A percentile compares a stretch with the other conserved stretches of the same genome.
These are phyloP conservation scores for Xylaria sp. DNA, from an alignment of 495 filamentous ascomycete species.

Conservation along the genomic window DNA sequence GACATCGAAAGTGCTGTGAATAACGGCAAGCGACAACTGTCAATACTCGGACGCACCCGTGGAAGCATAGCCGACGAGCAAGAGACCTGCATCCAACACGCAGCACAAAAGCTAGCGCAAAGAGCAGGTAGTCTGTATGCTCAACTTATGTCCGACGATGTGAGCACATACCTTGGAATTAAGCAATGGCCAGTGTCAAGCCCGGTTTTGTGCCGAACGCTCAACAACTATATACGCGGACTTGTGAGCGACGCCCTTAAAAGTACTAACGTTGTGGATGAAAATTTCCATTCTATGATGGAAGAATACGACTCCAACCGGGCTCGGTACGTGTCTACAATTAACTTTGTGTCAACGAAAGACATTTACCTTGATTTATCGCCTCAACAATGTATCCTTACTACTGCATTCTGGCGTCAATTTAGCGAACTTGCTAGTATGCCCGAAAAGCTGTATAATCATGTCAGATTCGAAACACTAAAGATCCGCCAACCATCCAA, in stretches of 20 bases:
- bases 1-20: background rate
- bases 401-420: constrained; percentile 59
- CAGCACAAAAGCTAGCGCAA: constrained; percentile 35
- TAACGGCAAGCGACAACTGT: constrained; percentile 16
- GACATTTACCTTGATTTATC: constrained; percentile 19
- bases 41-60: constrained; percentile 36
- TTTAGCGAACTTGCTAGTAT: background rate
- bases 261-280: background rate
- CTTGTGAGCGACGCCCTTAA: background rate
- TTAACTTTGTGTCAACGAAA: background rate
- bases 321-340: constrained; percentile 23
- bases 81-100: constrained; percentile 40
- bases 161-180: constrained; percentile 27
- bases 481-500: background rate
- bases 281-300: background rate
- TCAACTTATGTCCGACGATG: constrained; percentile 23
- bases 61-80: constrained; percentile 38
- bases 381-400: constrained; percentile 20
- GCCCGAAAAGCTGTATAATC: background rate
- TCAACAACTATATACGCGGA: constrained; percentile 13
- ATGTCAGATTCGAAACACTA: background rate
- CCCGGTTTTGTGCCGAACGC: background rate
- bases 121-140: constrained; percentile 28
- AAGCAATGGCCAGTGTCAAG: constrained; percentile 24
- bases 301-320: constrained; percentile 15